A percentile compares a stretch with the other conserved stretches of the same genome.
Evolutionary conservation across 495 filamentous ascomycete species (phyloP).

Genomic region (Aspergillus avenaceus): DNA sequence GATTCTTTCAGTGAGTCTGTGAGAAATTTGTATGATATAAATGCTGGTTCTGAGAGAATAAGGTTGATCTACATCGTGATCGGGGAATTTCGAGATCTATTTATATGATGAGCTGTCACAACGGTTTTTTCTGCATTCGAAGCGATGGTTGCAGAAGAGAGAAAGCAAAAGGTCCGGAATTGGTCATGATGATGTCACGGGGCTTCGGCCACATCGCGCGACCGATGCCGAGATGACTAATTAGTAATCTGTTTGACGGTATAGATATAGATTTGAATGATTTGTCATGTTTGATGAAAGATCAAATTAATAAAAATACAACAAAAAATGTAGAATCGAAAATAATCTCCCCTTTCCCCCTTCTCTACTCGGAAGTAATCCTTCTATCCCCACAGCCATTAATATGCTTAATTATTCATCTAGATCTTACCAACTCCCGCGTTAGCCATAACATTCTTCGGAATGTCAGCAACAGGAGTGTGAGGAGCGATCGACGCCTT

Average conservation of each 20-base stretch:
- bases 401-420: not conserved
- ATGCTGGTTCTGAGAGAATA: too few relatives aligned
- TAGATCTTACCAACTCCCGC: conserved; percentile 14
- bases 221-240: not conserved
- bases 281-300: too few relatives aligned
- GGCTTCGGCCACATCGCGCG: not conserved
- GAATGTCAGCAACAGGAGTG: conserved; percentile 6
- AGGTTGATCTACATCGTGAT: too few relatives aligned
- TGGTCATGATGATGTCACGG: not conserved
- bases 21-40: not conserved
- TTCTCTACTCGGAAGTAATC: too few relatives aligned
- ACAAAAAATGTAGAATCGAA: not conserved
- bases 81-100: too few relatives aligned
- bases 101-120: too few relatives aligned
- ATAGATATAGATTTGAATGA: too few relatives aligned
- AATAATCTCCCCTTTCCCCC: not conserved
- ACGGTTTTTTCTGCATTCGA: too few relatives aligned
- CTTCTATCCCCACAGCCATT: not conserved
- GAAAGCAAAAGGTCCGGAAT: not conserved
- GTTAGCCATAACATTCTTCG: conserved; percentile 4
- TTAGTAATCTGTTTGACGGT: too few relatives aligned
- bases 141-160: too few relatives aligned
- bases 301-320: too few relatives aligned
- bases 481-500: not conserved
- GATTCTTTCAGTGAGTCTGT: not conserved